Base-by-base conservation (phyloP, 768 basidiomycete species). In the Leccinum subtestaceum region DNA sequence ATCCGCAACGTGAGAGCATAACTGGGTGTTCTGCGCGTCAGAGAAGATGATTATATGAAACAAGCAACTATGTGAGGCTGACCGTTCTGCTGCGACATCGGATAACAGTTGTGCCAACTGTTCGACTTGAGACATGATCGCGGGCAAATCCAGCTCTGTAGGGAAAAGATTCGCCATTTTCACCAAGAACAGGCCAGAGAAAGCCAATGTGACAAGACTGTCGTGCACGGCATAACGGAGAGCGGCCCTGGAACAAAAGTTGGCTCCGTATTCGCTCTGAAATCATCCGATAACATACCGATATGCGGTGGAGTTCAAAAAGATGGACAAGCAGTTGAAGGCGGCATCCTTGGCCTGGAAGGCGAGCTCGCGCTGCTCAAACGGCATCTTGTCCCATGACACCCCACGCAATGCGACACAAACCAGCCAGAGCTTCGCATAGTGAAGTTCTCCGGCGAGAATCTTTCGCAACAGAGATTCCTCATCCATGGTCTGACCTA, bases 101-200 rank as follows among this genome's bases (percentile, higher is more conserved):
- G 92, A 93, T 49, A 97, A 80, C 49, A 98, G 76, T 65, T 94
- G 91, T 0, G 93, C 89, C 38, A 98, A 81, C 72, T 96, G 92
- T 68, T 95, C 91, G 46, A 96, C 94, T 73, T 96, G 93, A 3
- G 74, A 80, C 49, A 85, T 88, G 70, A 95, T 92, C 9, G 82
- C 81, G 17, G 76, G 80, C 29, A 95, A 75, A 69, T 95, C 91
- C 51, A 95, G 76, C 66, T 94, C 91, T 13, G 85, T 76, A 0
- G 93, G 93, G 79, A 95, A 97, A 32, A 97, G 82, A 67, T 88
- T 91, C 57, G 94, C 94, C 88, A 96, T 94, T 76, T 96, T 96
- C 58, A 96, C 81, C 25, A 95, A 78, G 78, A 95, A 96, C 21
- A 96, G 80, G 9, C 91, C 93, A 15, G 92, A 91, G 74, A 96